Evolutionary conservation across 2,329 filamentous ascomycete genomes (phyloP).

Genomic region (Fonsecaea monophora): DNA sequence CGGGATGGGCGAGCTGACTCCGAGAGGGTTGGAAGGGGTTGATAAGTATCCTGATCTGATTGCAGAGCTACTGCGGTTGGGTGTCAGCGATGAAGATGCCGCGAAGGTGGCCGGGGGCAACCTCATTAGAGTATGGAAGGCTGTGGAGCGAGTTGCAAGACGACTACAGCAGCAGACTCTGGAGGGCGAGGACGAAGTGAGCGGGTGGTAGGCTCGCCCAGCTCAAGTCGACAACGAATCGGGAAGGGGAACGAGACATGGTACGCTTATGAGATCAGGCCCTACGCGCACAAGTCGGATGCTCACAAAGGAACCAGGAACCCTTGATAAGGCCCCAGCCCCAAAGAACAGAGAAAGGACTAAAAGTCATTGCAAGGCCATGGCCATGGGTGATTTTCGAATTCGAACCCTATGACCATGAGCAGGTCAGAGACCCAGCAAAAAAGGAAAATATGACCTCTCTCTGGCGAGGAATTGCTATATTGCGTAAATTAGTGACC

Average conservation of each 20-base stretch:
- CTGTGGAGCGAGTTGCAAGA: constrained; percentile 74
- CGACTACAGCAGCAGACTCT: constrained; percentile 66
- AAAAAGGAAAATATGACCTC: constrained; percentile 9
- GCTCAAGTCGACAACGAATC: not conserved
- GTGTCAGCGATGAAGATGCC: constrained; percentile 75
- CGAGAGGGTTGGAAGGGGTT: constrained; percentile 81
- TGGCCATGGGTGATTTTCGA: not conserved
- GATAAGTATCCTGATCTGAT: constrained; percentile 81
- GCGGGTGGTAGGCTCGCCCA: constrained; percentile 21
- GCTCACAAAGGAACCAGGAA: not conserved
- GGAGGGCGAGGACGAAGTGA: constrained; percentile 51
- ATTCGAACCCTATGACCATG: not conserved
- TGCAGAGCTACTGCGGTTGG: constrained; percentile 73
- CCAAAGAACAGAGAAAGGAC: constrained; percentile 6
- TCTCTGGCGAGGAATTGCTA: constrained; percentile 25
- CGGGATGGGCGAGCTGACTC: constrained; percentile 62
- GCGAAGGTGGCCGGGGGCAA: constrained; percentile 80
- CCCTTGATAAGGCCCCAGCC: not conserved
- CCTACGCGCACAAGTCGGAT: not conserved
- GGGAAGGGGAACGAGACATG: not conserved
- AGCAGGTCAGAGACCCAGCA: not conserved
- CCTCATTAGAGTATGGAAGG: constrained; percentile 80
- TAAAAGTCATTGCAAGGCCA: not conserved
- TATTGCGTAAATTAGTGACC: not conserved
- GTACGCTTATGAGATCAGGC: constrained; percentile 10